Percentiles rank a stretch among this genome's conserved stretches.
Conservation (phyloP, 768 basidiomycete genomes). For the Leucogyrophana mollusca region DNA sequence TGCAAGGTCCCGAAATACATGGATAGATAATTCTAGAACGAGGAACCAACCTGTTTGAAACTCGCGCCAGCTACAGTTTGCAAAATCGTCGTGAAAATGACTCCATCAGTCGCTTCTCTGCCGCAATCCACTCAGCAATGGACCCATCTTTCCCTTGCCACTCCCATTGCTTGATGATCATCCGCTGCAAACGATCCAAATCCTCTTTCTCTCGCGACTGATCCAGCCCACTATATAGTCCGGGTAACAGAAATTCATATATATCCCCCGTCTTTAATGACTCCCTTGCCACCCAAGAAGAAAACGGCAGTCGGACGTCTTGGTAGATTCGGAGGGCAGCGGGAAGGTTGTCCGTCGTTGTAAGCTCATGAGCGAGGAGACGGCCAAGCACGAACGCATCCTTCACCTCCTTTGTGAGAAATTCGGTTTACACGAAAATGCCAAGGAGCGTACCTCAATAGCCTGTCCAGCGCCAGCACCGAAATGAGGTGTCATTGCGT, state of each 20-base stretch:
- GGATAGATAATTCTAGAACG: too few relatives aligned
- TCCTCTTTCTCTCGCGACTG: slow-evolving; percentile 2
- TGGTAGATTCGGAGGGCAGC: slow-evolving; percentile 16
- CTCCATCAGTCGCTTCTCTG: slow-evolving; percentile 2
- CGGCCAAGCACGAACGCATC: slow-evolving; percentile 22
- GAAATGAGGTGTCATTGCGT: slow-evolving; percentile 54
- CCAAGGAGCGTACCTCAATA: slow-evolving; percentile 40
- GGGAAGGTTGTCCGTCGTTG: slow-evolving; percentile 7
- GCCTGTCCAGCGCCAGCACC: slow-evolving; percentile 61
- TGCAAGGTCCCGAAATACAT: too few relatives aligned
- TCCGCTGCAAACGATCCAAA: slow-evolving; percentile 8
- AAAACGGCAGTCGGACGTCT: slow-evolving; percentile 15
- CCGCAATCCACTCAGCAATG: slow-evolving; percentile 10
- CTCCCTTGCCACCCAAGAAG: slow-evolving; percentile 8
- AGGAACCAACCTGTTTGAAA: too few relatives aligned
- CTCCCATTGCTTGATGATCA: slow-evolving; percentile 13
- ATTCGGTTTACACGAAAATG: background rate
- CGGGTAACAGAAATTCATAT: slow-evolving; percentile 15
- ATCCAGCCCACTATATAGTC: slow-evolving; percentile 6
- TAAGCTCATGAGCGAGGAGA: slow-evolving; percentile 9
- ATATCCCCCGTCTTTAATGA: slow-evolving; percentile 10
- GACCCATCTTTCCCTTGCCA: slow-evolving; percentile 14
- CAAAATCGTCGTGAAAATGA: too few relatives aligned
- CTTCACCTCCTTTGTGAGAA: slow-evolving; percentile 2
- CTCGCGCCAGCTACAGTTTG: too few relatives aligned